These are phyloP conservation scores for Gracilaria gracilis DNA, from an alignment of 23 red algal species.

Conservation along the genomic window DNA sequence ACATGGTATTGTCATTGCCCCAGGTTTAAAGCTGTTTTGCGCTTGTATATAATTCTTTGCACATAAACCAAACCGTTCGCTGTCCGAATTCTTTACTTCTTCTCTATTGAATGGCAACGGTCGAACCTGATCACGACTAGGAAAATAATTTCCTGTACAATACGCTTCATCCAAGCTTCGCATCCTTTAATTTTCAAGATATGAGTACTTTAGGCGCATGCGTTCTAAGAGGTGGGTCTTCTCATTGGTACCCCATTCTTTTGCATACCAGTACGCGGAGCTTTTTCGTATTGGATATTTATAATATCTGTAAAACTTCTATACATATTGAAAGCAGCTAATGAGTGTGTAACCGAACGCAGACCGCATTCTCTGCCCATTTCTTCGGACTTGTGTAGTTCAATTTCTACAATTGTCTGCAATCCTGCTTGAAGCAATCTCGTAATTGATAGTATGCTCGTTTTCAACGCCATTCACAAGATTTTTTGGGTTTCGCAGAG, in stretches of 20 bases:
- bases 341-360: background rate
- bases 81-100: background rate
- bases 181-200: background rate
- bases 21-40: background rate
- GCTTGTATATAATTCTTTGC: background rate
- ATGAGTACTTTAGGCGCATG: background rate
- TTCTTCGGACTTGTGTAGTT: background rate
- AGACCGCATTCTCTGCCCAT: background rate
- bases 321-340: background rate
- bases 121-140: background rate
- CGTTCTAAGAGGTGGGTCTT: background rate
- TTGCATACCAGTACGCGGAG: background rate
- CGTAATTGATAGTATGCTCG: background rate
- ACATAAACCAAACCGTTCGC: background rate
- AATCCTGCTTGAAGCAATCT: background rate
- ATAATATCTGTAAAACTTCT: background rate
- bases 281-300: background rate
- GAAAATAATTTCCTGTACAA: background rate
- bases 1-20: background rate
- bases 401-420: background rate
- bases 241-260: background rate
- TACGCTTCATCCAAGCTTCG: background rate
- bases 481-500: background rate
- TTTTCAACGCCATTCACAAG: background rate
- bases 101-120: background rate